phyloP scores from a whole-genome alignment of 106 monocot species.

The Dioscorea zingiberensis region DNA sequence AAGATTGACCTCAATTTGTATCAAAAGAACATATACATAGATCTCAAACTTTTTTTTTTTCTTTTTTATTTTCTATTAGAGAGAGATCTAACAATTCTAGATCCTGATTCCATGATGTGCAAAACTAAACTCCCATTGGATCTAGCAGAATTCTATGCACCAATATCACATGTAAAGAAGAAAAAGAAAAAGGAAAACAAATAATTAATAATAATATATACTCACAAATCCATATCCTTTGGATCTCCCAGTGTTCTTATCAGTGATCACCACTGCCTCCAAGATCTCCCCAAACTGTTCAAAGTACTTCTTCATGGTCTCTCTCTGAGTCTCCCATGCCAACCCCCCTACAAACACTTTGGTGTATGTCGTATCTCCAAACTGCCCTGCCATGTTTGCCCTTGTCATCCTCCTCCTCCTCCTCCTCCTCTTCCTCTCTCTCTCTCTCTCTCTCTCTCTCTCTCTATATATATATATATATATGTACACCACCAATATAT shows the following conservation, averaged over 20 bases:
- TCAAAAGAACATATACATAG: neutral
- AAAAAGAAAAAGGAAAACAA: neutral
- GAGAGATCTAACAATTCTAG: neutral
- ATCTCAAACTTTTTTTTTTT: no score
- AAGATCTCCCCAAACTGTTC: constrained; percentile 97
- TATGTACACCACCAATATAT: no score
- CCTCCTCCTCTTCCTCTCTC: neutral
- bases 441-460: neutral
- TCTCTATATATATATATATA: no score
- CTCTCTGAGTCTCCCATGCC: constrained; percentile 90
- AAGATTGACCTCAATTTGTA: neutral
- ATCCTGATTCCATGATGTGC: neutral
- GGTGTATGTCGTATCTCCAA: constrained; percentile 87
- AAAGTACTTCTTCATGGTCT: constrained; percentile 90
- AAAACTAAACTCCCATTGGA: no score
- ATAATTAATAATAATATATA: neutral
- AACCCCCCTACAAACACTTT: constrained; percentile 94
- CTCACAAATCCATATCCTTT: constrained; percentile 94
- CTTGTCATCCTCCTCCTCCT: constrained; percentile 43
- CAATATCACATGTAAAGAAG: neutral
- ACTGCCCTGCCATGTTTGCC: constrained; percentile 31
- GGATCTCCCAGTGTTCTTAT: constrained; percentile 92
- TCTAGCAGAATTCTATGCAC: no score
- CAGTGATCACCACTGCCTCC: constrained; percentile 95
- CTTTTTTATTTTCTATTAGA: no score